Evolutionary conservation across 306 rosid species (phyloP).

Genomic region (Luffa aegyptiaca): DNA sequence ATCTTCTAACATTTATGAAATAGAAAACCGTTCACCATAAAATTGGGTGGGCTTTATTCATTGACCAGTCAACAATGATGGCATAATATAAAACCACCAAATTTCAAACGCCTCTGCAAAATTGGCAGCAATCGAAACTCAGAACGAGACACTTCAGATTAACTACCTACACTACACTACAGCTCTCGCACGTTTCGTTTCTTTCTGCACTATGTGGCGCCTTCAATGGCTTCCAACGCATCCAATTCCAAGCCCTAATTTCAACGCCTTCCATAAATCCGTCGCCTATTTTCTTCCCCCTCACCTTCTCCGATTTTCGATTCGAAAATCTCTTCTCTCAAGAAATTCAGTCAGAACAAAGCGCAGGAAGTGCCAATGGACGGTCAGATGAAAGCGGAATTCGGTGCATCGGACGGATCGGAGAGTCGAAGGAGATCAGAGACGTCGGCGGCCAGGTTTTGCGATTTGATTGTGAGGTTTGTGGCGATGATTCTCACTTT

Average conservation of each 20-base stretch:
- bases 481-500: background rate
- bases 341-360: background rate
- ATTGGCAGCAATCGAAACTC: background rate
- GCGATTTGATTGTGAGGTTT: background rate
- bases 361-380: background rate
- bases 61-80: background rate
- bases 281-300: background rate
- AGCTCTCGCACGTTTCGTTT: no score
- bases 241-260: background rate
- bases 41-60: no score
- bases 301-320: background rate
- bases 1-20: no score
- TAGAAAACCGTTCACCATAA: no score
- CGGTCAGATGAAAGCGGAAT: background rate
- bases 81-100: background rate
- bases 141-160: background rate
- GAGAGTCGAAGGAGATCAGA: background rate
- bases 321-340: background rate
- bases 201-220: conserved; percentile 4
- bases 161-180: no score
- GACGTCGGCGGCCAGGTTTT: background rate
- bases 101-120: background rate
- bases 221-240: conserved; percentile 9
- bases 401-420: background rate
- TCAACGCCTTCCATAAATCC: background rate